Percentiles rank a stretch among this genome's conserved stretches.
Conservation (phyloP, 768 basidiomycete genomes). For the Suillus subluteus region DNA sequence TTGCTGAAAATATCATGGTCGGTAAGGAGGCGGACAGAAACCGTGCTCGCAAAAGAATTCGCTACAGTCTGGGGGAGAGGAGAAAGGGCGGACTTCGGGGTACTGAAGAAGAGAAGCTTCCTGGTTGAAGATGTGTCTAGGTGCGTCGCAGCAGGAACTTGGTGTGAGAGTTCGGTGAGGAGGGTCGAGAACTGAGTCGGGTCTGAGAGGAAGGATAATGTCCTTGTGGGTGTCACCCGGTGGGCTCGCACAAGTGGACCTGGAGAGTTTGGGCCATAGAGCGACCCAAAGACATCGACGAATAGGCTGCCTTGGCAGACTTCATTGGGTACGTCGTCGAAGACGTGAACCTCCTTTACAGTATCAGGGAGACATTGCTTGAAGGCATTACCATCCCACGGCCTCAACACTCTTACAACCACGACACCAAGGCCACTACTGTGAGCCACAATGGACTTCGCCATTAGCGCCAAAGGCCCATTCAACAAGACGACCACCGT, state of each 20-base stretch:
- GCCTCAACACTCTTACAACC: conserved; percentile 77
- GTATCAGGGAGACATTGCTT: conserved; percentile 59
- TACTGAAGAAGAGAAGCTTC: conserved; percentile 60
- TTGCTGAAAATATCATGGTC: conserved; percentile 79
- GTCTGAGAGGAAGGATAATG: conserved; percentile 51
- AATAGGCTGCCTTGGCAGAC: conserved; percentile 68
- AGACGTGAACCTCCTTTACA: conserved; percentile 64
- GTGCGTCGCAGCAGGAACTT: conserved; percentile 32
- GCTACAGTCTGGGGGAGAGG: conserved; percentile 53
- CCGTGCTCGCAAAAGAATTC: conserved; percentile 56
- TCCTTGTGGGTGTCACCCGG: conserved; percentile 59
- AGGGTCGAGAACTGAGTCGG: conserved; percentile 50
- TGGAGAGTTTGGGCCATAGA: conserved; percentile 46
- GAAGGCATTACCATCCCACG: conserved; percentile 78
- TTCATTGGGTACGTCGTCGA: conserved; percentile 75
- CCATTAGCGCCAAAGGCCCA: conserved; percentile 70
- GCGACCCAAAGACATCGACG: conserved; percentile 67
- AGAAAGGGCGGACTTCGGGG: conserved; percentile 48
- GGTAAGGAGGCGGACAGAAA: conserved; percentile 63
- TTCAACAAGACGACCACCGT: conserved; percentile 76
- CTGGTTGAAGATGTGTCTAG: conserved; percentile 37
- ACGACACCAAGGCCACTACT: conserved; percentile 63
- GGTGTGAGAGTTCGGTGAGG: conserved; percentile 28
- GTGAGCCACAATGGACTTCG: conserved; percentile 52
- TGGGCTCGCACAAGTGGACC: conserved; percentile 53